Base-by-base conservation (phyloP, 1,284 basidiomycete genomes). In the Ganoderma sinense region DNA sequence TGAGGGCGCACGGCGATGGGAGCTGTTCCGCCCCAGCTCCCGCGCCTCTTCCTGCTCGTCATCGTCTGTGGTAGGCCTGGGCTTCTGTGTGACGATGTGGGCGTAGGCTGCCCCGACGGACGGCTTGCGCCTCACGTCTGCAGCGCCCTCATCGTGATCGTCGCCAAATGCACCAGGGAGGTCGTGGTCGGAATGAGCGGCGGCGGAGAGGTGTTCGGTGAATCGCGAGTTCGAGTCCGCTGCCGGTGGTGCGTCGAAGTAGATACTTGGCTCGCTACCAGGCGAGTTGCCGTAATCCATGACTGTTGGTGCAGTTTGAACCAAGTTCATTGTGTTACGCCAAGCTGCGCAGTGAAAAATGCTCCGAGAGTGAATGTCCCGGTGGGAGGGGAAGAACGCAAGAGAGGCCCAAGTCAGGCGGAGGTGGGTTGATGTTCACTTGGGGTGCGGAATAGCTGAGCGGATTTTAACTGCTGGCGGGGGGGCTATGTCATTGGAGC, bases 181-280 rank as follows among this genome's bases (percentile, higher is more conserved):
- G 23, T 41, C 59, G 39, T 18, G 39, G 39, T 61, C 33, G 39
- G 53, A 55, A 41, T 59, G 51, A 58, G n/a, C 13, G 11, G 59
- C 39, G 10, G 59, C 36, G n/a, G 39, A 14, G 26, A 61, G 39
- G 39, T 20, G 39, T 43, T 61, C 59, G 7, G 59, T 43, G 39
- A 61, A 61, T 40, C 39, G n/a, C 1, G 59, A 61, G 61, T 67
- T 58, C 53, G 65, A 70, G 61, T 45, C 51, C 67, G 78, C 77
- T 56, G 80, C 68, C 43, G 80, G 81, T 6, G 56, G 48, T 10
- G 83, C 83, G 81, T 84, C 83, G 72, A 83, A 84, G 76, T 84
- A 84, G 11, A 80, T 68, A 64, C 77, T 80, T 36, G 74, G 77
- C 65, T 81, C 82, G 77, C 82, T 83, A 43, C 59, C 68, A 64